Base-by-base conservation (phyloP, 2,329 filamentous ascomycete genomes). In the Verticillium tricorpus region DNA sequence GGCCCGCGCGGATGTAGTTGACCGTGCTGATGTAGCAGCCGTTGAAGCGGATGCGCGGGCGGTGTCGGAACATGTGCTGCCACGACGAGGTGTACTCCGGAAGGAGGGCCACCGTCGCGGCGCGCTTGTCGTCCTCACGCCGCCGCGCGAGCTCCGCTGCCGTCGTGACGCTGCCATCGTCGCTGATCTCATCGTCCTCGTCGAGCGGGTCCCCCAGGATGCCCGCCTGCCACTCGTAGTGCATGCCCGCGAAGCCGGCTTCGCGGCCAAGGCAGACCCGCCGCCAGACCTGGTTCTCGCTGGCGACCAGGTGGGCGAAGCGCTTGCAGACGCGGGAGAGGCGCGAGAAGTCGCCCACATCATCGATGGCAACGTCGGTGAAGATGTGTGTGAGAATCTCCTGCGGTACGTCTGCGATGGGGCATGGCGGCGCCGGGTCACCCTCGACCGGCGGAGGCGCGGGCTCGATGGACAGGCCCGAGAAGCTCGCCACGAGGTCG, bases 11-110 rank as follows among this genome's bases (percentile, higher is more conserved):
- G 58, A 92, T 87, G 77, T 99, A 99, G 78, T 98, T 98, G 63
- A 97, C 93, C 0, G 94, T 98, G 74, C 88, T 92, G 75, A 99
- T 98, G 78, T 99, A 99, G 76, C 92, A 90, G 31, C 95, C 95
- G 70, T 95, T 95, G 81, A 96, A 99, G 62, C 95, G 91, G 63
- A 98, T 84, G 54, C 95, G 89, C 2, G 95, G 94, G 15, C 93
- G 89, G 5, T 81, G 80, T 45, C 90, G 91, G 78, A 97, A 96
- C 79, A 97, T 91, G 60, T 79, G 75, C 69, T 84, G 78, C 85
- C 86, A 89, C 2, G 83, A 83, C 2, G 74, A 76, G 3, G 75
- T 70, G 69, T 87, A 88, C 3, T 72, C 71, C 1, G 76, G 75
- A 25, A 80, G 72, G 35, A 85, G 74, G 2, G 76, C 71, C 19